Evolutionary conservation across 352 stramenopile species (phyloP), one percentile per base, ranked within the genome.

Genomic region (Phytophthora sansomeana): DNA sequence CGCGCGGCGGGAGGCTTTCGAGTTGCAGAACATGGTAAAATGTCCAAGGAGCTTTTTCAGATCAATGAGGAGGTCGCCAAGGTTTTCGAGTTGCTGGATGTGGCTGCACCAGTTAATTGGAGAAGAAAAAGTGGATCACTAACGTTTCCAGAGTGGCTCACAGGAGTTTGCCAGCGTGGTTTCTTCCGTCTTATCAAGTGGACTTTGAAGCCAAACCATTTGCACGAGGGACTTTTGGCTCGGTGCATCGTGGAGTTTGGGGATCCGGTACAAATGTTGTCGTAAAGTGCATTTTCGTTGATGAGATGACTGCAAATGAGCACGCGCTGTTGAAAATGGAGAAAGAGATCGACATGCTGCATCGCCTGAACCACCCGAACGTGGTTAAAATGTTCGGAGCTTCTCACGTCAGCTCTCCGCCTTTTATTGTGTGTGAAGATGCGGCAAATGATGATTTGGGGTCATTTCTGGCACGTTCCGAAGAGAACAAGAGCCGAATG

Each of bases 331-430:
- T n/a, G n/a, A n/a, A n/a, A n/a, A 10, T 60, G 14, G 30, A 75
- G 19, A 50, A 62, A 9, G 70, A 80, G 38, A 29, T 76, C 29
- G 26, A 73, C 26, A 9, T 51, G n/a, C 68, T 71, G 59, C 17
- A 69, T 41, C 36, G 49, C 0, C 28, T 82, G n/a, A 50, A 68
- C 16, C 66, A 81, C 36, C 65, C 64, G 6, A 63, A 77, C 42
- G 43, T 81, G 10, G 24, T 70, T 16, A 70, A 74, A n/a, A 55
- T 81, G 19, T 49, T 73, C 14, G 71, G 67, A 5, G 74, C 74
- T 0, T 83, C 33, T 6, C 74, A 85, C 24, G 66, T 79, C 1
- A 65, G 39, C 9, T 57, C 44, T 1, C 63, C 71, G 1, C 61
- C 61, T 14, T 69, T 76, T 24, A 47, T 83, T 3, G 53, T 80